phyloP scores from a whole-genome alignment of 73 alveolate species.

The Breviolum minutum region DNA sequence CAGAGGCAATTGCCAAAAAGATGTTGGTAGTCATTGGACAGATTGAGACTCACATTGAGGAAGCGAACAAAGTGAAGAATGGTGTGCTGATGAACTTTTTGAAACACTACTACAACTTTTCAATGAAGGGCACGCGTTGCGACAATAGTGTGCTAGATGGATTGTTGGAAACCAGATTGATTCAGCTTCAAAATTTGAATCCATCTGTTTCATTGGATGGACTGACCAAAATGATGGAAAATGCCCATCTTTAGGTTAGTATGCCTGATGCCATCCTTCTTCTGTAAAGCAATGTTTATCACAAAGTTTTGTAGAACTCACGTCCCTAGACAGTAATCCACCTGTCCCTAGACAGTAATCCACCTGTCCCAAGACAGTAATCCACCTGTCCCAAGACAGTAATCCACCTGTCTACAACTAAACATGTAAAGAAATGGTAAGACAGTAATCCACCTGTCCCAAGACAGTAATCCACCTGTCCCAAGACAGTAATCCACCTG shows the following conservation, averaged over 20 bases:
- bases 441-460: not conserved
- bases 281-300: too few relatives aligned
- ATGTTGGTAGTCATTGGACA: not conserved
- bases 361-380: not conserved
- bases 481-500: too few relatives aligned
- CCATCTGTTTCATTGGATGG: not conserved
- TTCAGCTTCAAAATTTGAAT: not conserved
- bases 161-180: not conserved
- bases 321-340: too few relatives aligned
- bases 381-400: not conserved
- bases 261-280: not conserved
- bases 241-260: not conserved
- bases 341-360: too few relatives aligned
- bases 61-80: not conserved
- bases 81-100: constrained; percentile 13
- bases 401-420: too few relatives aligned
- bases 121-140: constrained; percentile 1
- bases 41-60: constrained; percentile 3
- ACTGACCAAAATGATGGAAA: not conserved
- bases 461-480: not conserved
- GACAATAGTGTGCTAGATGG: not conserved
- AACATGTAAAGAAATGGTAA: too few relatives aligned
- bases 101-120: constrained; percentile 6
- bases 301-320: not conserved
- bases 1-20: not conserved